Percentiles rank a stretch among this genome's conserved stretches.
Evolutionary conservation across 176 grass and related monocot genomes (phyloP).

Genomic region (Oryza longistaminata): DNA sequence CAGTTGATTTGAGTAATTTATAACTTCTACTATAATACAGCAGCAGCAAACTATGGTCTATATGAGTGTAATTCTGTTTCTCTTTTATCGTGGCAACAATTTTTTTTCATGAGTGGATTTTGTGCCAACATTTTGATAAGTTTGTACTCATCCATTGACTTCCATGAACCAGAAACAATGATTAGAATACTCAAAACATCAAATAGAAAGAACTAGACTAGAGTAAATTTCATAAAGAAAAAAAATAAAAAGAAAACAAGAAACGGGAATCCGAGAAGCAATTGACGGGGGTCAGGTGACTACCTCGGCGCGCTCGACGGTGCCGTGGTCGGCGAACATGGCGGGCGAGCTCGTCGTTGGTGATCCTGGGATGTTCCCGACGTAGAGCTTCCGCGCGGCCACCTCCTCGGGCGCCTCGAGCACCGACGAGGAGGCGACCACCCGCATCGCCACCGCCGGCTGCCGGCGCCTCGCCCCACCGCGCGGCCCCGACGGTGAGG

Average conservation of each 20-base stretch:
- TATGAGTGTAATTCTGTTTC: not conserved
- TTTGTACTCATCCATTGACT: not conserved
- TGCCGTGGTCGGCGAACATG: conserved; percentile 75
- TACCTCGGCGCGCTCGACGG: conserved; percentile 87
- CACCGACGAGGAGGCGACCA: conserved; percentile 32
- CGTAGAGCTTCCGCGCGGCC: conserved; percentile 75
- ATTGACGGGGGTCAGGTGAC: not conserved
- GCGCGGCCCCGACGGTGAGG: conserved; percentile 6
- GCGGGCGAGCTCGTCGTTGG: conserved; percentile 60
- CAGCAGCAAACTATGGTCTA: not conserved
- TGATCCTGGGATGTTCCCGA: conserved; percentile 89
- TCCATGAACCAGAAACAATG: not conserved
- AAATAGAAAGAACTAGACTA: not conserved
- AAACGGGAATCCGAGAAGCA: not conserved
- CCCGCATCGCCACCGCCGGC: conserved; percentile 7
- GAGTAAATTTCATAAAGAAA: not conserved
- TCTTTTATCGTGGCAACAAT: not conserved
- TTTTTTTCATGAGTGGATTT: too few species aligned
- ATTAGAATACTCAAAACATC: not conserved
- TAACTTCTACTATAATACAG: not conserved
- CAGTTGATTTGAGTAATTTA: not conserved
- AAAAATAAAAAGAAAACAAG: not conserved
- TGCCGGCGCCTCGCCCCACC: not conserved
- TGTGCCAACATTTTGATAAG: not conserved
- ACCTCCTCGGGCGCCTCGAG: conserved; percentile 49